These are phyloP conservation scores for Schwanniomyces vanrijiae DNA, from an alignment of 805 yeast genomes.

Conservation along the genomic window DNA sequence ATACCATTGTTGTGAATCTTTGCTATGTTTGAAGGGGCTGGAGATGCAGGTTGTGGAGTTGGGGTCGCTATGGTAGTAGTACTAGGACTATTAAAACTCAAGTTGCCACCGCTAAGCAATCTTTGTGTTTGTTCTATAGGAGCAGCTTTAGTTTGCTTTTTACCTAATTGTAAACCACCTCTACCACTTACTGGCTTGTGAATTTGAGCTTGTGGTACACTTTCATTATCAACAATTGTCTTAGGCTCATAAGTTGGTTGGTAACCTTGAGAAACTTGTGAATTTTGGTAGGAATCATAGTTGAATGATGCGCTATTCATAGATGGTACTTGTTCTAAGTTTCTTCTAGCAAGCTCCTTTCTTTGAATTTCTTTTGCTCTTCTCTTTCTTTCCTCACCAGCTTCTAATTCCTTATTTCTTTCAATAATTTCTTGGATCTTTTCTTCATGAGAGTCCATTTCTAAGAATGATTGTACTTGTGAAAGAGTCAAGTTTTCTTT, in stretches of 20 bases:
- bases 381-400: conserved; percentile 94
- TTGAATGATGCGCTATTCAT: conserved; percentile 24
- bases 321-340: conserved; percentile 48
- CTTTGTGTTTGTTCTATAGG: conserved; percentile 25
- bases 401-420: conserved; percentile 94
- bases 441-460: conserved; percentile 98
- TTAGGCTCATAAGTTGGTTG: conserved; percentile 31
- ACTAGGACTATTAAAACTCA: conserved; percentile 6
- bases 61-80: conserved; percentile 11
- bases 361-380: conserved; percentile 88
- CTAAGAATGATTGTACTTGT: conserved; percentile 86
- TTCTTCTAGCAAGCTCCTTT: conserved; percentile 67
- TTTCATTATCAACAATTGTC: conserved; percentile 20
- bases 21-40: conserved; percentile 21
- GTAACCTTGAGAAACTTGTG: conserved; percentile 17
- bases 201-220: conserved; percentile 9
- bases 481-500: conserved; percentile 78
- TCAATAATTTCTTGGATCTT: conserved; percentile 97
- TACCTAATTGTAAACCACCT: conserved; percentile 80
- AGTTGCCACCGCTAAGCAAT: conserved; percentile 26
- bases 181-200: conserved; percentile 30
- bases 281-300: conserved; percentile 16
- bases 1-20: conserved; percentile 68
- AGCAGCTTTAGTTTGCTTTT: conserved; percentile 36
- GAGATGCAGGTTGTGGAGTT: conserved; percentile 21